Evolutionary conservation across 2,329 filamentous ascomycete genomes (phyloP).

Genomic region (Cercospora zeina): DNA sequence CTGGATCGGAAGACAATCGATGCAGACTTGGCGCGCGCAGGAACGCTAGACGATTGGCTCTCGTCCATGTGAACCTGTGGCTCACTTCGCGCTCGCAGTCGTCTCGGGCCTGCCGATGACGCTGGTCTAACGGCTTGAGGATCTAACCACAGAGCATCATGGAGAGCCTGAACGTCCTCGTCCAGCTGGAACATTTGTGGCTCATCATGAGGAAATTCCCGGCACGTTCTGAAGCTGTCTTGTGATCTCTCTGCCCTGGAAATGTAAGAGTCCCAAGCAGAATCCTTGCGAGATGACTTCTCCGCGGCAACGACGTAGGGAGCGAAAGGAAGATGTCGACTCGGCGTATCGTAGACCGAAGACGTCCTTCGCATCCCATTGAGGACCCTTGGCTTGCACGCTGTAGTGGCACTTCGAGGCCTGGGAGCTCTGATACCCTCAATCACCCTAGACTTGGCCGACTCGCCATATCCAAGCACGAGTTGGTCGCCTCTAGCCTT

Average conservation of each 20-base stretch:
- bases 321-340: background rate
- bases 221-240: background rate
- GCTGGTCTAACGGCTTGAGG: background rate
- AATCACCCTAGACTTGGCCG: background rate
- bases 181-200: conserved; percentile 10
- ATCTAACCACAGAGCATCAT: conserved; percentile 1
- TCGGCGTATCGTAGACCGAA: background rate
- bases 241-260: background rate
- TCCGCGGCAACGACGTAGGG: background rate
- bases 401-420: conserved; percentile 12
- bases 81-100: conserved; percentile 13
- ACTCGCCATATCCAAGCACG: conserved; percentile 7
- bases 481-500: conserved; percentile 7
- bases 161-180: conserved; percentile 6
- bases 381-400: background rate
- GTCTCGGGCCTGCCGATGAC: background rate
- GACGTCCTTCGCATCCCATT: background rate
- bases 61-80: conserved; percentile 11
- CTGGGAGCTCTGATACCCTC: conserved; percentile 2
- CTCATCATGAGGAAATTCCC: background rate
- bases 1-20: background rate
- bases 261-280: conserved; percentile 3
- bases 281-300: conserved; percentile 8
- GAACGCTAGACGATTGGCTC: background rate
- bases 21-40: background rate